Base-by-base conservation (phyloP, 139 green algal species). In the Haematococcus sp. region DNA sequence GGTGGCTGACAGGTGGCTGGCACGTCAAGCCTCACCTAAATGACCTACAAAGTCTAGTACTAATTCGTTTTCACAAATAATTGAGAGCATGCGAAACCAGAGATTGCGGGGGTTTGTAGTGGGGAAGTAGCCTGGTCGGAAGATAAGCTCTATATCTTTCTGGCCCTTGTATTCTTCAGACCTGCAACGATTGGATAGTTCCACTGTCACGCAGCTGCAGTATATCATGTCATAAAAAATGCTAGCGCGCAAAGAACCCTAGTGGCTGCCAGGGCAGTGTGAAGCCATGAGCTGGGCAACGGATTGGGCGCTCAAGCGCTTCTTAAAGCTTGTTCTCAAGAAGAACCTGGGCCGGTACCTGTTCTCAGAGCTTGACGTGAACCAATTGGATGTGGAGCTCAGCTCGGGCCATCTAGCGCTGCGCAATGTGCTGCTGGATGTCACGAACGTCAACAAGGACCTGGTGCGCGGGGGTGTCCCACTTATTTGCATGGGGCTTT, bases 241-340 rank as follows among this genome's bases (percentile, higher is more conserved):
- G n/a, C n/a, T n/a, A n/a, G n/a, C n/a, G 15, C 13, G 13, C 44
- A 54, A 27, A 60, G 11, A 60, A 60, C 52, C 52, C 52, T 60
- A 56, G 17, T 70, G 13, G 4, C 25, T 31, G 16, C 54, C n/a
- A 25, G 3, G 3, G n/a, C 56, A n/a, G 25, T 4, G 27, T 35
- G 28, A 64, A 43, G 68, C 40, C 40, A 81, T 81, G 63, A 74
- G 73, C 16, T 66, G 65, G 3, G 73, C 73, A 1, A 79, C 70
- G 43, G 75, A 84, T 28, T 92, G 85, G 83, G 72, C 83, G 32
- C 71, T 95, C 2, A 91, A 88, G 66, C 82, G 88, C 23, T 84
- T 94, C 20, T 78, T 92, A 23, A 91, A 91, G 65, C 89, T 90
- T 51, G 32, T 90, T 30, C 79, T 95, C 2, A 92, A 93, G 75